Base-by-base conservation (phyloP, 331 rosid species). In the Arachis monticola region DNA sequence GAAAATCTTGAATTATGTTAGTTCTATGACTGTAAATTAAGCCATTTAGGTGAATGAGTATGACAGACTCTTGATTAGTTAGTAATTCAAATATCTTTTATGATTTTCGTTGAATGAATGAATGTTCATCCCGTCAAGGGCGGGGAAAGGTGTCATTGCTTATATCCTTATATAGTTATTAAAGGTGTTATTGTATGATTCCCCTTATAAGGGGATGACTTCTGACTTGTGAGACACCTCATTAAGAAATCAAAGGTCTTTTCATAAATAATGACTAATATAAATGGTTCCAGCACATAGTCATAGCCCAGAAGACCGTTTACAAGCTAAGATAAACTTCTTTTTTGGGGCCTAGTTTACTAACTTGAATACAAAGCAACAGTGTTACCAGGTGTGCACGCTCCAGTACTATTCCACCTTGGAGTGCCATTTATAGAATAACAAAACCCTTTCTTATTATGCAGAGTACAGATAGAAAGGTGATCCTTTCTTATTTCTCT, bases 221-320 rank as follows among this genome's bases (percentile, higher is more conserved):
- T 46, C n/a, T 60, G 69, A 60, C 68, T 60, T 61, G 17, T 35
- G 27, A 61, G 50, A 46, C 13, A 44, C 58, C 65, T 9, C 4
- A 27, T 45, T 35, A 27, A 27, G 30, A 27, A 27, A 27, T 27
- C 12, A 32, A 13, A 60, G 9, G 13, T 73, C 78, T 46, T 13
- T 32, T 32, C 12, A 59, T 1, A 6, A 68, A 12, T 76, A 9
- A 76, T 67, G 72, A 55, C 10, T 74, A 44, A 27, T 41, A 60
- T 41, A 73, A 27, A 56, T 41, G 80, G 27, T 46, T 41, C 52
- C 74, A 38, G 41, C 22, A 56, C 65, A 40, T 4, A 61, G 51
- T 38, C 41, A 2, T 38, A 61, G 51, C 69, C 41, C 69, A 73
- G 69, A 73, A 61, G 69, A 47, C 77, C 69, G 69, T 61, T 73